These are phyloP conservation scores for Pseudogymnoascus sp. DNA, from an alignment of 2,329 filamentous ascomycete species.

Conservation along the genomic window DNA sequence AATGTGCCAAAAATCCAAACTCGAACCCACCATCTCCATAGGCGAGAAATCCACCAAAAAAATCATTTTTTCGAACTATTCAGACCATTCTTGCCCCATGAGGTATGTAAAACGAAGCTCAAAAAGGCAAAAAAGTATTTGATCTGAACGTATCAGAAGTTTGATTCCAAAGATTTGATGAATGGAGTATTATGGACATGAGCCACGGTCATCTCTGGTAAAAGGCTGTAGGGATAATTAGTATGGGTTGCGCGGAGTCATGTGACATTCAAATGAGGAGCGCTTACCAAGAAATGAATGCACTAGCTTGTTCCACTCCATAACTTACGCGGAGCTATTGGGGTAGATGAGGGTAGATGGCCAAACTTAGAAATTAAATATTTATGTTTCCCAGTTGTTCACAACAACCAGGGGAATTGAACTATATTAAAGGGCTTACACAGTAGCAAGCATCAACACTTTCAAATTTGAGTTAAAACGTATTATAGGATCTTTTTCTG, in stretches of 20 bases:
- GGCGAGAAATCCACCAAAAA: conserved; percentile 1
- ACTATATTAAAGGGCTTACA: not conserved
- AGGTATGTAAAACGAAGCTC: not conserved
- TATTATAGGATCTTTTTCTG: not conserved
- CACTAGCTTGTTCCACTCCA: conserved; percentile 30
- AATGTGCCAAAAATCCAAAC: not conserved
- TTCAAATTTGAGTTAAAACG: not conserved
- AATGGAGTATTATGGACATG: conserved; percentile 44
- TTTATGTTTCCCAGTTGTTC: not conserved
- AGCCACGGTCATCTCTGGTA: conserved; percentile 32
- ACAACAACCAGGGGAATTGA: not conserved
- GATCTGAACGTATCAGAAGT: conserved; percentile 22
- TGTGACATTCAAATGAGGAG: not conserved
- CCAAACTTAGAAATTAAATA: not conserved
- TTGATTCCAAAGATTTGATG: conserved; percentile 41
- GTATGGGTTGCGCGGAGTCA: conserved; percentile 2
- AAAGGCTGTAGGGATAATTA: conserved; percentile 23
- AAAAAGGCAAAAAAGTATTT: conserved; percentile 16
- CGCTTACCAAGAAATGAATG: conserved; percentile 29
- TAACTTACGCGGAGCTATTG: not conserved
- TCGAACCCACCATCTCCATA: not conserved
- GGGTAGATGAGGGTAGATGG: not conserved
- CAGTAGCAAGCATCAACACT: not conserved
- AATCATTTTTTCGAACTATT: not conserved
- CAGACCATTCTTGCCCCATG: not conserved